phyloP scores from a whole-genome alignment of 805 yeast genomes.

The Cyberlindnera saturnus region DNA sequence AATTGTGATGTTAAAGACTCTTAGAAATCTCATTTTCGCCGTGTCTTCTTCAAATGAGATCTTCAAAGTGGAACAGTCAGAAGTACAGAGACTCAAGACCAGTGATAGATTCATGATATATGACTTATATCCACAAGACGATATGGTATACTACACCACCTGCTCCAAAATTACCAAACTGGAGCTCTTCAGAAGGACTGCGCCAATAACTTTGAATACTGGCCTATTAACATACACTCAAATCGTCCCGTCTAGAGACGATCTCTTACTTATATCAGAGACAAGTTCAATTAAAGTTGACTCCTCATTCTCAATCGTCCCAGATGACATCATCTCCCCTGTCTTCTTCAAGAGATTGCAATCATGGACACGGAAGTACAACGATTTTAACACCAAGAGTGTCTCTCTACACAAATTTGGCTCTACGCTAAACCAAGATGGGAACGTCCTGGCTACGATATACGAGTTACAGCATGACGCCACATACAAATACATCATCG shows the following conservation, averaged over 20 bases:
- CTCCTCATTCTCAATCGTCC: neutral
- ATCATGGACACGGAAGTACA: constrained; percentile 19
- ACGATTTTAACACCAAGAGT: constrained; percentile 20
- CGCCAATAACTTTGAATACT: neutral
- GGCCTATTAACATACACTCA: constrained; percentile 7
- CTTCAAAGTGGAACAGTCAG: constrained; percentile 2
- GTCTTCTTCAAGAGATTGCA: constrained; percentile 8
- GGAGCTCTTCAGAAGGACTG: neutral
- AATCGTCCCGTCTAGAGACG: constrained; percentile 6
- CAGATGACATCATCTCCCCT: constrained; percentile 13
- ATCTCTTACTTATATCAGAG: constrained; percentile 8
- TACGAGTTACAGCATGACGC: constrained; percentile 17
- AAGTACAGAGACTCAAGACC: constrained; percentile 2
- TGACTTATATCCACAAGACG: constrained; percentile 8
- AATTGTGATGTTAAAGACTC: constrained; percentile 8
- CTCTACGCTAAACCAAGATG: constrained; percentile 10
- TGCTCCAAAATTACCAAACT: constrained; percentile 8
- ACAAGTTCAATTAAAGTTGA: constrained; percentile 5
- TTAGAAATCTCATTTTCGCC: constrained; percentile 4
- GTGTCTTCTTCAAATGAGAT: constrained; percentile 17
- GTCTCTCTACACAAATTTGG: constrained; percentile 15
- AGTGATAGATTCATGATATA: constrained; percentile 14
- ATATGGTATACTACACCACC: constrained; percentile 6
- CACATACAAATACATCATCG: constrained; percentile 19
- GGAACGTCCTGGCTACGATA: constrained; percentile 14